Evolutionary conservation across 176 grass and related monocot species (phyloP), one percentile per base, ranked within the genome.

Genomic region (Neostapfia colusana): DNA sequence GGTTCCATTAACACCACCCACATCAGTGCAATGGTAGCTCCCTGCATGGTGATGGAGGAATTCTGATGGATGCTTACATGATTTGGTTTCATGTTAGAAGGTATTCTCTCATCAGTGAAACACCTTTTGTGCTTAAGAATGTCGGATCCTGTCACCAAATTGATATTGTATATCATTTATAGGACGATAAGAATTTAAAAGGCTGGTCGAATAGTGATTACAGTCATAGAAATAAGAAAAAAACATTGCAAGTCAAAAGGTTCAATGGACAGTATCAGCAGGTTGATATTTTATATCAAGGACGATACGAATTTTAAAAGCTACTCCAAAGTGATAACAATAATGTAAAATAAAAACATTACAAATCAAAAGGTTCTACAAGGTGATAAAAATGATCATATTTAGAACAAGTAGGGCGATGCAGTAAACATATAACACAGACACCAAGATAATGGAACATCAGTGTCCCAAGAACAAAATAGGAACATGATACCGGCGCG

Each of bases 1-100:
- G 16, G 71, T 49, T 12, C 93, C 93, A 67, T 84, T 73, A 25
- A 39, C 57, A 21, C 93, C 93, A 56, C 93, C 93, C 1, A 54
- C 39, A 37, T 77, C 44, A 31, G 74, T 26, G 69, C 81, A 72
- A 88, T 50, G 40, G 61, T 46, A 48, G 72, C 61, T 78, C 70
- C 67, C 40, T 77, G 72, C 50, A 31, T 25, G 61, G 66, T 24
- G n/a, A 53, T 57, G 67, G 79, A 68, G 53, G 82, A 76, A 43
- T 74, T 84, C 9, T 49, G 24, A 56, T 83, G 64, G 28, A 39
- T 70, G 21, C 46, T 36, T 34, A 58, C 41, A 79, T 48, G 81
- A 67, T 88, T 67, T 49, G 21, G 36, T 50, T 63, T 72, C 48
- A 72, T 62, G 7, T 67, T 41, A 65, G 40, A 39, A 6, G 15